phyloP scores from a whole-genome alignment of 2,329 filamentous ascomycete genomes.

The Phialophora expanda region DNA sequence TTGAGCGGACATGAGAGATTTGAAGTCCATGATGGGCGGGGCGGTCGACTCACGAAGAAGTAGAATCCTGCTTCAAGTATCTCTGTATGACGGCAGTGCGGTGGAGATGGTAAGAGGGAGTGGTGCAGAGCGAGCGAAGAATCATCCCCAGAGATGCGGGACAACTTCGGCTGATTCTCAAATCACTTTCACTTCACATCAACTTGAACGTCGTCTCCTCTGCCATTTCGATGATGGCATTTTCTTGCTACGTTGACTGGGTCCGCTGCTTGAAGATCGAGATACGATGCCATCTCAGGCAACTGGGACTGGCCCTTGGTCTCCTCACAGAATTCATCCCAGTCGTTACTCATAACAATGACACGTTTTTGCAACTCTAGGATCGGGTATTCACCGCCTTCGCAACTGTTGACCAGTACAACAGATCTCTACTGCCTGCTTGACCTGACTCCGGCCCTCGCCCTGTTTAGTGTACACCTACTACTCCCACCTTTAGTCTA shows the following conservation, averaged over 20 bases:
- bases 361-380: too few relatives aligned
- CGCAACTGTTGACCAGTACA: too few relatives aligned
- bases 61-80: neutral
- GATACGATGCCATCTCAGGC: neutral
- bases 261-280: neutral
- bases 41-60: neutral
- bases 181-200: neutral
- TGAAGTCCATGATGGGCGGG: slow-evolving; percentile 80
- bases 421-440: too few relatives aligned
- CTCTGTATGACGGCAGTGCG: neutral
- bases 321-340: neutral
- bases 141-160: neutral
- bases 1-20: slow-evolving; percentile 87
- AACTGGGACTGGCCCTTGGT: neutral
- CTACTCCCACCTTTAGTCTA: neutral
- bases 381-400: too few relatives aligned
- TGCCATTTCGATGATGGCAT: too few relatives aligned
- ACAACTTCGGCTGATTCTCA: neutral
- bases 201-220: neutral
- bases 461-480: neutral
- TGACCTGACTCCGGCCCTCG: too few relatives aligned
- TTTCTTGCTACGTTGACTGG: too few relatives aligned
- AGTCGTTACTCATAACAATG: neutral
- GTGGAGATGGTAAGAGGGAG: neutral
- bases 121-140: neutral